Conservation (phyloP, 495 filamentous ascomycete genomes). For the Xylaria bambusicola region DNA sequence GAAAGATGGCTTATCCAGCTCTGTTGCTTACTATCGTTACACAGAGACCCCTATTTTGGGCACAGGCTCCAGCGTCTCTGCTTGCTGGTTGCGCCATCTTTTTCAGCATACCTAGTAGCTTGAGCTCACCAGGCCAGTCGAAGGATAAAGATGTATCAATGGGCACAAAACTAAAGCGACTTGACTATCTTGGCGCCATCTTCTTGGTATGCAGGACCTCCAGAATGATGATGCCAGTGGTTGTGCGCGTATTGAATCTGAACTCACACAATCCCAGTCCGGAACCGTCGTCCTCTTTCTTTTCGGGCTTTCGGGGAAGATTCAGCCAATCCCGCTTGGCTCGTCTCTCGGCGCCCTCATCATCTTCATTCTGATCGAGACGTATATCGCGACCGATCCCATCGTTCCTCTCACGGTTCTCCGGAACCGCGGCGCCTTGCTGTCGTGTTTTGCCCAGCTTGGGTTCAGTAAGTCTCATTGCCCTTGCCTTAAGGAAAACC, state of each 20-base stretch:
- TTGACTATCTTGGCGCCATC: conserved; percentile 70
- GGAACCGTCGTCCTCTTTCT: conserved; percentile 63
- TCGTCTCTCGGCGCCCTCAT: conserved; percentile 54
- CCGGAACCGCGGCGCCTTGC: conserved; percentile 60
- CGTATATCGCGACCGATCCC: conserved; percentile 57
- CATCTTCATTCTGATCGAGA: conserved; percentile 64
- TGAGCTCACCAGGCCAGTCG: conserved; percentile 30
- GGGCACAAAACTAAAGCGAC: conserved; percentile 53
- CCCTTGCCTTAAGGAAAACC: not conserved
- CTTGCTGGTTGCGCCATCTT: conserved; percentile 59
- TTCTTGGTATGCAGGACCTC: conserved; percentile 53
- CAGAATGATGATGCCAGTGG: not conserved
- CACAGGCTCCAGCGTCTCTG: conserved; percentile 61
- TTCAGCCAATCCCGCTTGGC: conserved; percentile 59
- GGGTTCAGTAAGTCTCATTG: conserved; percentile 51
- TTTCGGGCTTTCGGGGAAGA: conserved; percentile 61
- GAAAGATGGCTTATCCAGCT: not conserved
- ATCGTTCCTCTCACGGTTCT: conserved; percentile 70
- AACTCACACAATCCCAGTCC: conserved; percentile 37
- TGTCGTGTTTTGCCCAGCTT: conserved; percentile 68
- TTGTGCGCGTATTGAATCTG: not conserved
- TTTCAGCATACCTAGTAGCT: conserved; percentile 56
- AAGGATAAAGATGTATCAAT: conserved; percentile 22
- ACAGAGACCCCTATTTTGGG: conserved; percentile 67
- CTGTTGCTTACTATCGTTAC: not conserved